Percentiles rank a stretch among this genome's conserved stretches.
Evolutionary conservation across 768 basidiomycete genomes (phyloP).

Genomic region (Podaxis sp.): DNA sequence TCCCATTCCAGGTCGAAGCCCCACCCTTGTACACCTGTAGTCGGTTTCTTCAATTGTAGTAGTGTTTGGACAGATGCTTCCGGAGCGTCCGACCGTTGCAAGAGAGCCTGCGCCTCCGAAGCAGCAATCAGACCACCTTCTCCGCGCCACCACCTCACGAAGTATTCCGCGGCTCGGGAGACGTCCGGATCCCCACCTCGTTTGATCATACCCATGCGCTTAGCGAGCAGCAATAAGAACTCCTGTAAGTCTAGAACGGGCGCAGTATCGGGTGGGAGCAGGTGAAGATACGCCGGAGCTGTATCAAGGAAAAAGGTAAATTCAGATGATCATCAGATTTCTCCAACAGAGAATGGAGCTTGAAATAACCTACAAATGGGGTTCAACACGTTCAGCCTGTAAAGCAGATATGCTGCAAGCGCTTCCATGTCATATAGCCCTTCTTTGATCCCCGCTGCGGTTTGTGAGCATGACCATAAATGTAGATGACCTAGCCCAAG

Average conservation of each 20-base stretch:
- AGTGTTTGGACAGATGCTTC: conserved; percentile 9
- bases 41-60: neutral
- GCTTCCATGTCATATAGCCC: conserved; percentile 82
- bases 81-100: neutral
- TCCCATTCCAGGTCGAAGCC: conserved; percentile 84
- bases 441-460: conserved; percentile 88
- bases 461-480: conserved; percentile 17
- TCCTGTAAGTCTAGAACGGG: conserved; percentile 58
- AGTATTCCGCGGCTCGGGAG: conserved; percentile 70
- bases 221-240: conserved; percentile 68
- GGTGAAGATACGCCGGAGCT: conserved; percentile 68
- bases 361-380: conserved; percentile 52
- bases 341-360: conserved; percentile 9
- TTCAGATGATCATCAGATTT: conserved; percentile 7
- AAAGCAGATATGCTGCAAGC: conserved; percentile 82
- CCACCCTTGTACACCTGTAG: conserved; percentile 53
- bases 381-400: conserved; percentile 76
- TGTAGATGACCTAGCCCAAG: conserved; percentile 16
- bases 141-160: conserved; percentile 86
- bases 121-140: conserved; percentile 59
- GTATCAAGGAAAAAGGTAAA: conserved; percentile 13
- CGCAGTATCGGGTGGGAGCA: conserved; percentile 49
- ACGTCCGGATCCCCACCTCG: conserved; percentile 72
- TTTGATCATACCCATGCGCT: conserved; percentile 76
- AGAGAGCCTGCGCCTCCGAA: conserved; percentile 12